Percentiles rank a stretch among this genome's conserved stretches.
These are phyloP conservation scores for Solanum acaule DNA, from an alignment of 257 asterid species.

Conservation along the genomic window DNA sequence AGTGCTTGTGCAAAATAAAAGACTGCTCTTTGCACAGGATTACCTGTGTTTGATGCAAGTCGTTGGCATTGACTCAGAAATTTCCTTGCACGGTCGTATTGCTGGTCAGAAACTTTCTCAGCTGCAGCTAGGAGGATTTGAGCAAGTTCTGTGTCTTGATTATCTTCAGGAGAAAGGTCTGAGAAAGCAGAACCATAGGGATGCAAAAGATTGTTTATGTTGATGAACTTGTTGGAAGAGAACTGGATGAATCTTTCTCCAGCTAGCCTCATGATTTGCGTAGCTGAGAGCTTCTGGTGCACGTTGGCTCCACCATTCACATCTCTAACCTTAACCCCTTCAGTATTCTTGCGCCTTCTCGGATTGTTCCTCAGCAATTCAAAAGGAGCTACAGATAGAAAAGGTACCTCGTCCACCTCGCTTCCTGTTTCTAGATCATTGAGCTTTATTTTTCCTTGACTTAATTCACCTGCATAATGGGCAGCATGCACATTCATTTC, in stretches of 20 bases:
- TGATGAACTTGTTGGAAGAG: slow-evolving; percentile 1
- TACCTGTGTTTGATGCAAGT: slow-evolving; percentile 16
- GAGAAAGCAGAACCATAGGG: slow-evolving; percentile 9
- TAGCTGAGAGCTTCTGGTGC: slow-evolving; percentile 2
- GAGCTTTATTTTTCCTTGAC: background rate
- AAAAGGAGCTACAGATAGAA: background rate
- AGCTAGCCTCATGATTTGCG: slow-evolving; percentile 6
- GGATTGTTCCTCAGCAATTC: background rate
- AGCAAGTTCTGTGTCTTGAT: slow-evolving; percentile 12
- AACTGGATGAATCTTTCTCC: slow-evolving; percentile 16
- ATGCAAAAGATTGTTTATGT: background rate
- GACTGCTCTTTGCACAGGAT: slow-evolving; percentile 26
- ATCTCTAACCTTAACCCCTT: background rate
- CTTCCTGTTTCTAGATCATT: background rate
- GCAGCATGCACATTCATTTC: background rate
- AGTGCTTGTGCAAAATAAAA: slow-evolving; percentile 35
- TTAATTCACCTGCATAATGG: background rate
- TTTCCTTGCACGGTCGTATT: slow-evolving; percentile 7
- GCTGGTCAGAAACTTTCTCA: slow-evolving; percentile 7
- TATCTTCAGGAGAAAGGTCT: background rate
- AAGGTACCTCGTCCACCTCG: background rate
- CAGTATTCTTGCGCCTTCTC: background rate
- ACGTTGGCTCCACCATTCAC: background rate
- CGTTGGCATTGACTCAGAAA: slow-evolving; percentile 13
- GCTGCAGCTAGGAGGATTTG: slow-evolving; percentile 15